Evolutionary conservation across 495 filamentous ascomycete genomes (phyloP), one percentile per base, ranked within the genome.

Genomic region (Venustampulla echinocandica): DNA sequence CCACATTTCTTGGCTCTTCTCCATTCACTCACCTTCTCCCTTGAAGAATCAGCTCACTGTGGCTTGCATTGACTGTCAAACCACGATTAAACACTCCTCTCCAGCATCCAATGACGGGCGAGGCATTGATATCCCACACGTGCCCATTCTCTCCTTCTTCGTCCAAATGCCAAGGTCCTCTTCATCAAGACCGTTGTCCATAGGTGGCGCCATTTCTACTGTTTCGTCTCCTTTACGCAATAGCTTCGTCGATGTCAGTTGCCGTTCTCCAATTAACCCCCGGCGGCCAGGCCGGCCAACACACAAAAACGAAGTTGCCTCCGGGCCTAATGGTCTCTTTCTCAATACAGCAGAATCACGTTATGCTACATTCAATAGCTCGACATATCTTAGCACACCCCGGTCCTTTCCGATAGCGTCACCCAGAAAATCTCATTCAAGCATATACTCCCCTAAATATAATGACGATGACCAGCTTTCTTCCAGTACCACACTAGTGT

Each of bases 181-280:
- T 10, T 42, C 36, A 11, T 53, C 48, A 10, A 36, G 48, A 20
- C 39, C 21, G n/a, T 54, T 7, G 6, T 30, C 53, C 27, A 46
- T 53, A 19, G 52, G 51, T 38, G 54, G 44, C 20, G 56, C 59
- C 41, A 61, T 64, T 41, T 57, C 56, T 10, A 61, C 61, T 4
- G 60, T 50, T n/a, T 53, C 60, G 11, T 61, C 61, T 7, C 59
- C 61, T 13, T 40, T 58, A n/a, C n/a, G n/a, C 11, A 52, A 47
- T 13, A 50, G 32, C 33, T 60, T 60, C 44, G 28, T 52, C 10
- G 49, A 49, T 3, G 30, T 60, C 13, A 60, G 48, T 46, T 63
- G 60, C 47, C 57, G 55, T 6, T 59, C 60, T 15, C 60, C 60
- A 1, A 42, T 49, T 21, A 53, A 44, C 4, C 54, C 60, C 15